Base-by-base conservation (phyloP, 2,329 filamentous ascomycete species). In the Hyphodiscus sp. region DNA sequence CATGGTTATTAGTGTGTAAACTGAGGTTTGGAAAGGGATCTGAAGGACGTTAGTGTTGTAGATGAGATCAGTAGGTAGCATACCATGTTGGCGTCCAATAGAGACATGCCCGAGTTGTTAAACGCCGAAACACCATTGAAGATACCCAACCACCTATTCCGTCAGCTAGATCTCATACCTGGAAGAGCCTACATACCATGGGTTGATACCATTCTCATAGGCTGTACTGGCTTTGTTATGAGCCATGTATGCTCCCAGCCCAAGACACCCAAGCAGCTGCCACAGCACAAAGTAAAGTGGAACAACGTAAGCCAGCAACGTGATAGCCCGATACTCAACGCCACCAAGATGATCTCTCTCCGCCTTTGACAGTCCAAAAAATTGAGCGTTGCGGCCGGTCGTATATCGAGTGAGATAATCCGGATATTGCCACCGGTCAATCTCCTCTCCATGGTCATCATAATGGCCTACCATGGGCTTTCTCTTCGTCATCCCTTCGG, bases 31-130 rank as follows among this genome's bases (percentile, higher is more conserved):
- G 20, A 76, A 68, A 15, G 73, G 71, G 48, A 71, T 71, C 70
- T 66, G 45, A 2, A 19, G 18, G 18, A 9, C 7, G 20, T 45
- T 8, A 45, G 44, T 23, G 29, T 33, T 2, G 13, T 47, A 23
- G 10, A 9, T 41, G 41, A 15, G 42, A 13, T 10, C 29, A 18
- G 73, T 50, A 65, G 41, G 41, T 26, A 55, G 5, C 57, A 71
- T 56, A 71, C 71, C 70, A 89, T 83, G 62, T 85, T 86, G 42
- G 78, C 76, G 64, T 87, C 83, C 13, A 87, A 69, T 38, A 87
- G 71, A 19, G 78, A 80, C 82, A 88, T 85, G 42, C 84, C 83
- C n/a, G 77, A 82, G 60, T 87, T 87, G 68, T 86, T 86, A 68
- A 87, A 88, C 0, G 83, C 84, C 18, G 81, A 85, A 4, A 82